Evolutionary conservation across 2,329 filamentous ascomycete genomes (phyloP).

Genomic region (Trichoderma sp.): DNA sequence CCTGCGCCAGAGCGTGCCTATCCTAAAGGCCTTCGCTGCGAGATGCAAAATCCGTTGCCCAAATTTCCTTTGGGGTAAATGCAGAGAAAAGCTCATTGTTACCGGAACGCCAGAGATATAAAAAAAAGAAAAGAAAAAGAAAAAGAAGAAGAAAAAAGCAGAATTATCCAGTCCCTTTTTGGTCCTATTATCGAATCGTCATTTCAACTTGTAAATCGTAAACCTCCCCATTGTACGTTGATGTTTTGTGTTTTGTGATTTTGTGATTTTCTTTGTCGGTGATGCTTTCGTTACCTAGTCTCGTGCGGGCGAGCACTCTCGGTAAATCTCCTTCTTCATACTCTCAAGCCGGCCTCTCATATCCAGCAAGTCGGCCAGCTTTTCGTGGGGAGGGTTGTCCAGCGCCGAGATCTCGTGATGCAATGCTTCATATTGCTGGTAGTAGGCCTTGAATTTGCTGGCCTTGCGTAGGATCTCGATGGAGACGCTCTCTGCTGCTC

Average conservation of each 20-base stretch:
- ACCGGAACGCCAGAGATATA: slow-evolving; percentile 10
- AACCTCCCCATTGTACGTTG: slow-evolving; percentile 1
- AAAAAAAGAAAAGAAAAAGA: not conserved
- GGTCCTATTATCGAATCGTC: slow-evolving; percentile 17
- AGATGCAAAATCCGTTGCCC: slow-evolving; percentile 22
- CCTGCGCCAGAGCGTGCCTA: slow-evolving; percentile 20
- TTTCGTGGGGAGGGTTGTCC: slow-evolving; percentile 49
- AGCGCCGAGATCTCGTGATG: slow-evolving; percentile 53
- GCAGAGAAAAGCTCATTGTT: slow-evolving; percentile 17
- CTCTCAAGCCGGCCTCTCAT: slow-evolving; percentile 52
- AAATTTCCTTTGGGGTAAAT: slow-evolving; percentile 19
- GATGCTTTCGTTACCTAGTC: not conserved
- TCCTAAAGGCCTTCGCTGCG: slow-evolving; percentile 13
- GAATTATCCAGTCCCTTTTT: slow-evolving; percentile 20
- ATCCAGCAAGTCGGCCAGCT: slow-evolving; percentile 49
- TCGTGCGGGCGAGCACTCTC: slow-evolving; percentile 37
- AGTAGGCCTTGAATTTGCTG: slow-evolving; percentile 52
- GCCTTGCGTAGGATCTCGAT: slow-evolving; percentile 51
- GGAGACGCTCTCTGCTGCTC: slow-evolving; percentile 30
- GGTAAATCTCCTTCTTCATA: slow-evolving; percentile 60
- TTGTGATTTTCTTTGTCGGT: not conserved
- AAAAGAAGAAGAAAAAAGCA: slow-evolving; percentile 2
- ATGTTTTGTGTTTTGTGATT: not conserved
- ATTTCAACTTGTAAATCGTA: slow-evolving; percentile 18
- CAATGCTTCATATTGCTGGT: slow-evolving; percentile 55